phyloP scores from a whole-genome alignment of 176 grass and related monocot genomes.

The Carex parvula region DNA sequence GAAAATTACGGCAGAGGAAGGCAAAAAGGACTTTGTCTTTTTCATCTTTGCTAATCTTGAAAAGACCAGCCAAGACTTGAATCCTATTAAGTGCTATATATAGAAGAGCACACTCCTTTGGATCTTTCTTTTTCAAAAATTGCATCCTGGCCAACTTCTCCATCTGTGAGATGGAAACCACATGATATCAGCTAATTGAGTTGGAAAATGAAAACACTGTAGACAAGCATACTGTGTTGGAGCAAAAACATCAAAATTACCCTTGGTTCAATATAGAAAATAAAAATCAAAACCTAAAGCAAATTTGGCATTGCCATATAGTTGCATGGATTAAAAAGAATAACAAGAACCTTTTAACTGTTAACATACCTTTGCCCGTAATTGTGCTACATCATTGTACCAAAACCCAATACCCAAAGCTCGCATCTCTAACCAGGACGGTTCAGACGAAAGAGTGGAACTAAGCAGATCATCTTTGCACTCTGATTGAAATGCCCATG shows the following conservation, averaged over 20 bases:
- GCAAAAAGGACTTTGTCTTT: conserved; percentile 75
- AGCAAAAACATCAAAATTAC: conserved; percentile 3
- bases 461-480: conserved; percentile 97
- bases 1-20: conserved; percentile 88
- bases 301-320: not conserved
- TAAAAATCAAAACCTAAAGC: not conserved
- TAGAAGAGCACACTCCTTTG: conserved; percentile 87
- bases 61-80: conserved; percentile 87
- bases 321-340: conserved; percentile 5
- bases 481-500: conserved; percentile 89
- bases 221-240: not conserved
- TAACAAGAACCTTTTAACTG: conserved; percentile 24
- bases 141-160: conserved; percentile 92
- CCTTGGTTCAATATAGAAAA: not conserved
- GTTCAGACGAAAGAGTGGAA: conserved; percentile 67
- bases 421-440: conserved; percentile 79
- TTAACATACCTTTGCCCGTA: conserved; percentile 65
- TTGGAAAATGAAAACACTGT: not conserved
- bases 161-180: conserved; percentile 63
- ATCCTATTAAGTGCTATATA: conserved; percentile 88
- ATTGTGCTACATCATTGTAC: conserved; percentile 71
- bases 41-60: conserved; percentile 90
- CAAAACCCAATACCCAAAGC: conserved; percentile 79
- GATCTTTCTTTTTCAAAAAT: conserved; percentile 89
- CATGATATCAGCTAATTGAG: conserved; percentile 41